These are phyloP conservation scores for Eremochloa ophiuroides DNA, from an alignment of 176 grass and related monocot species.

Conservation along the genomic window DNA sequence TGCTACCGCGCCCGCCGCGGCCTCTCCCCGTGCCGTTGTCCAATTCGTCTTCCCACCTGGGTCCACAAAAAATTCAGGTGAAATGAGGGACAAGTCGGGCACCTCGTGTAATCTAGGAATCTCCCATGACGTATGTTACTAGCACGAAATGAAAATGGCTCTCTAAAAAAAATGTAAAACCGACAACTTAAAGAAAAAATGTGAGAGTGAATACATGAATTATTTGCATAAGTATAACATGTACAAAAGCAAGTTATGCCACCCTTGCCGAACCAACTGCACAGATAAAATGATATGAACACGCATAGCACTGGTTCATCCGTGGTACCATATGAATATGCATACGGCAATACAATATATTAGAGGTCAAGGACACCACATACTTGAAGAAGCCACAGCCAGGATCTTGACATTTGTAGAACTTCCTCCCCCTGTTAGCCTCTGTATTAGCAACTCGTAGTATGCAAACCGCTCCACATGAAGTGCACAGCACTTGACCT, in stretches of 20 bases:
- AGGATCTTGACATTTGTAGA: constrained; percentile 72
- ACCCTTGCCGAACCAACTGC: background rate
- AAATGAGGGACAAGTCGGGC: background rate
- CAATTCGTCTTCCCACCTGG: constrained; percentile 88
- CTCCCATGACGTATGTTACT: background rate
- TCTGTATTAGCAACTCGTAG: constrained; percentile 71
- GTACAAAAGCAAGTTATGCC: background rate
- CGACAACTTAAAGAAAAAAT: background rate
- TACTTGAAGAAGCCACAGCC: constrained; percentile 80
- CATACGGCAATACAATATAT: background rate
- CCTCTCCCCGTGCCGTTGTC: constrained; percentile 33
- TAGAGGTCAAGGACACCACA: constrained; percentile 10
- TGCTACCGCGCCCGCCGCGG: constrained; percentile 27
- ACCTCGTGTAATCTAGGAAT: background rate
- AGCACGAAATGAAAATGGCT: background rate
- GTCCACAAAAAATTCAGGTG: background rate
- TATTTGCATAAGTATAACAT: background rate
- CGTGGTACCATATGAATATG: background rate
- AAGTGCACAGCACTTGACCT: constrained; percentile 63
- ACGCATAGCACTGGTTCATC: background rate
- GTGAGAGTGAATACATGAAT: background rate
- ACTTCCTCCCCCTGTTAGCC: constrained; percentile 82
- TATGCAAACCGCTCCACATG: constrained; percentile 61
- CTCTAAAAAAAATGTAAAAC: background rate
- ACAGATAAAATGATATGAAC: background rate